Evolutionary conservation across 352 stramenopile species (phyloP).

Genomic region (Phytopythium cucurbitacearum): DNA sequence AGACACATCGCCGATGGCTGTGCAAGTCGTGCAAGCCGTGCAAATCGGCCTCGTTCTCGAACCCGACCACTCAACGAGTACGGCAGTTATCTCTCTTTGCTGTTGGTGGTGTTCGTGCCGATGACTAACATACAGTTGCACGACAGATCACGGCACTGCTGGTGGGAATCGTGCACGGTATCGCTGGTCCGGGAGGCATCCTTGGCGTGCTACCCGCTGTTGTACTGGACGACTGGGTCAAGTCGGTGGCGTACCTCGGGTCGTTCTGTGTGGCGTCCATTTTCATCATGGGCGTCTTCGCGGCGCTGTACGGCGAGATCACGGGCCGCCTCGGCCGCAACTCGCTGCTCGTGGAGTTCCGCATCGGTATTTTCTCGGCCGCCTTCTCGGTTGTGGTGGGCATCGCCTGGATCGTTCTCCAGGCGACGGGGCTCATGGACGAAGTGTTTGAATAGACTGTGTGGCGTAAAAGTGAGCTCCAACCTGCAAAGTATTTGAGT

Average conservation of each 20-base stretch:
- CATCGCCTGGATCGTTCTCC: constrained; percentile 71
- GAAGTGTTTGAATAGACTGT: constrained; percentile 56
- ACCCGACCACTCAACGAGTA: constrained; percentile 45
- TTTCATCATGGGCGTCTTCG: constrained; percentile 90
- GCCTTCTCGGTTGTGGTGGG: constrained; percentile 72
- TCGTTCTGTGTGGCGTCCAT: constrained; percentile 89
- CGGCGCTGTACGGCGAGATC: constrained; percentile 74
- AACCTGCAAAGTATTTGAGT: not conserved
- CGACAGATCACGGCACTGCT: constrained; percentile 65
- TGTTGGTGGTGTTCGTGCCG: not conserved
- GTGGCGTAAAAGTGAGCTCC: not conserved
- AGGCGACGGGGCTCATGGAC: constrained; percentile 62
- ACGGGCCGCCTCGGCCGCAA: constrained; percentile 52
- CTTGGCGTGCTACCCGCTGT: constrained; percentile 86
- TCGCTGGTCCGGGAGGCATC: constrained; percentile 56
- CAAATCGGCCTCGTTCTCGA: constrained; percentile 33
- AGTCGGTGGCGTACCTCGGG: constrained; percentile 77
- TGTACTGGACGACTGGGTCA: constrained; percentile 55
- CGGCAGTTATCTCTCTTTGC: constrained; percentile 8
- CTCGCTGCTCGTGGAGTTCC: constrained; percentile 54
- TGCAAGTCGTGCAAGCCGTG: constrained; percentile 27
- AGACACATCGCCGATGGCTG: constrained; percentile 2
- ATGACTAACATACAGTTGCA: not conserved
- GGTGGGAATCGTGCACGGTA: constrained; percentile 81
- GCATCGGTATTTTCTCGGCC: constrained; percentile 68